Base-by-base conservation (phyloP, 2,329 filamentous ascomycete species). In the Tolypocladium album region DNA sequence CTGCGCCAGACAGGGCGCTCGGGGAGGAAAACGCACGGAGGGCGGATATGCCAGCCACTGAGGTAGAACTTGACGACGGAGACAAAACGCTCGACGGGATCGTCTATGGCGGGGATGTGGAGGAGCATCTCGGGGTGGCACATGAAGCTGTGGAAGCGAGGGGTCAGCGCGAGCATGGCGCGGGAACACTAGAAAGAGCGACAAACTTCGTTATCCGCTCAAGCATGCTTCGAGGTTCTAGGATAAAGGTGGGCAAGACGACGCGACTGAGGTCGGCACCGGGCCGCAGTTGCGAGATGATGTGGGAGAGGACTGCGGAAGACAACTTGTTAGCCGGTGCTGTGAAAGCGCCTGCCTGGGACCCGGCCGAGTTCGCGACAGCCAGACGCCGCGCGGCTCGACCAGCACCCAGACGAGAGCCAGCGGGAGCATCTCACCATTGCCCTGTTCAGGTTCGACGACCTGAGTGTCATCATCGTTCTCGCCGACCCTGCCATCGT, bases 41-140 rank as follows among this genome's bases (percentile, higher is more conserved):
- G 94, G 75, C 93, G 94, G 72, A 99, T 97, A 74, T 99, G 94
- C 94, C 94, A 99, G 69, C 94, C 94, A 74, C 92, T 96, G 53
- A 99, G 80, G 75, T 99, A 99, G 75, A 99, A 99, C 76, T 95
- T 97, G 71, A 97, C 90, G 57, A 99, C 94, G 17, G 92, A 90
- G 38, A 97, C 86, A 71, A 99, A 99, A 72, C 94, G 86, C 69
- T 93, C 80, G 60, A 91, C 79, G 1, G 94, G 93, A 70, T 99
- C 93, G 58, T 97, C 89, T 67, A 97, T 89, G 55, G 85, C 79
- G 53, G 93, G 84, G 74, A 97, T 94, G 40, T 89, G 88, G 5
- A 99, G 85, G 39, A 99, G 87, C 70, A 92, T 95, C 76, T 99
- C 94, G 47, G 94, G 94, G 72, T 99, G 94, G 68, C 93, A 95